Conservation (phyloP, 768 basidiomycete genomes). For the Rhodotorula babjevae region DNA sequence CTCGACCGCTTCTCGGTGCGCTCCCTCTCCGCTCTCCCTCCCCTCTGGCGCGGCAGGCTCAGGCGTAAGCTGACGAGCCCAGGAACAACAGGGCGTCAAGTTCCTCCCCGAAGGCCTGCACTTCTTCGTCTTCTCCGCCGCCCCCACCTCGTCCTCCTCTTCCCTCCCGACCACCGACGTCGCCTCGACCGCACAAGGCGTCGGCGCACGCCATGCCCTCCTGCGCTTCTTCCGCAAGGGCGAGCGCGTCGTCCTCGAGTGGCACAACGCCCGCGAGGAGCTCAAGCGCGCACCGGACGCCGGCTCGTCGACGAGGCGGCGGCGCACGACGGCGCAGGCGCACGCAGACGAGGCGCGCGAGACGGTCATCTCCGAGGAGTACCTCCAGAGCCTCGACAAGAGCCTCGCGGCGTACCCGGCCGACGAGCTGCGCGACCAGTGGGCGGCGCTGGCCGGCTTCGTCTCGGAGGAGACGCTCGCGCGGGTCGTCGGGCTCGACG, state of each 20-base stretch:
- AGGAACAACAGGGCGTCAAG: conserved; percentile 46
- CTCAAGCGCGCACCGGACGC: conserved; percentile 21
- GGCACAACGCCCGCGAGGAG: conserved; percentile 43
- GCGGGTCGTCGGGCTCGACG: conserved; percentile 43
- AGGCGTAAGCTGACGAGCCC: background rate
- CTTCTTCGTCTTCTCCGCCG: conserved; percentile 46
- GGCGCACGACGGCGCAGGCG: background rate
- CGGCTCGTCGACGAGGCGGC: background rate
- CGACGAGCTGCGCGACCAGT: conserved; percentile 41
- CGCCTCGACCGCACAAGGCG: conserved; percentile 8
- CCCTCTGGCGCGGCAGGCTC: background rate
- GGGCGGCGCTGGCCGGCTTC: conserved; percentile 42
- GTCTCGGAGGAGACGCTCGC: conserved; percentile 41
- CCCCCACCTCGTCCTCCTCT: conserved; percentile 18
- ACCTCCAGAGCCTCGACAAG: conserved; percentile 46
- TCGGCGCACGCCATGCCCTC: conserved; percentile 45
- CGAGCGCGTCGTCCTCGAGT: conserved; percentile 42
- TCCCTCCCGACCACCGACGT: background rate
- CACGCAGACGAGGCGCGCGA: conserved; percentile 11
- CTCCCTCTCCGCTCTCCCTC: too few species aligned
- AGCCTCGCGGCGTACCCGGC: conserved; percentile 48
- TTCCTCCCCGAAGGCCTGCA: conserved; percentile 49
- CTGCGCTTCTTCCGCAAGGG: conserved; percentile 39
- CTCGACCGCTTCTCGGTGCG: conserved; percentile 26
- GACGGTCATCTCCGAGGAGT: conserved; percentile 44